Base-by-base conservation (phyloP, 2,329 filamentous ascomycete genomes). In the Phialemoniopsis sp. region DNA sequence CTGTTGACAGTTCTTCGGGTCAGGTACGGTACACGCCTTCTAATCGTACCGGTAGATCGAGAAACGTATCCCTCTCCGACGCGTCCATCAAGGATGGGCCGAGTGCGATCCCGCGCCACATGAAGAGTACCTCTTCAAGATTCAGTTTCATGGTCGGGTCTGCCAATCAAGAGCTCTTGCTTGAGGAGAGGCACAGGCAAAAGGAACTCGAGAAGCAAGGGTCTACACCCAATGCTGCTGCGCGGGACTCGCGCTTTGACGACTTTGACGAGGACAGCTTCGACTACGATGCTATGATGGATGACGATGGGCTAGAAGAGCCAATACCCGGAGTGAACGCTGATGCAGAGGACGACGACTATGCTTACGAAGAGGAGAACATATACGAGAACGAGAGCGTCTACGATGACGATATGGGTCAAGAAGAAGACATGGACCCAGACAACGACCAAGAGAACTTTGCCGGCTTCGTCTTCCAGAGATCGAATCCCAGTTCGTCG, bases 131-230 rank as follows among this genome's bases (percentile, higher is more conserved):
- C 10, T 87, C 86, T 0, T 89, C 85, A 0, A 72, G 87, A 13
- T 90, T 91, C 55, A 90, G 86, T 51, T 91, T 91, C 52, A 87
- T 89, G 70, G 76, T 82, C 13, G 83, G 82, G 5, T 78, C 78
- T 6, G 84, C 84, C 13, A 74, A 78, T 43, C 72, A 82, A 51
- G 80, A 84, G 58, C 84, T 81, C 57, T 57, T 85, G 29, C 64
- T 89, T 31, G 87, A 89, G 57, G 87, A 88, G 49, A 76, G 80
- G 35, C 85, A 89, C 56, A 71, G 82, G 13, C 76, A 85, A 47
- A 78, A 80, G 39, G 78, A 82, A 45, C 66, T 81, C 21, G 80
- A 83, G 42, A 82, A 76, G 51, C 70, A 77, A 44, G 66, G 64
- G 5, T 58, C 56, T 4, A 57, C 60, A 15, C 54, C 68, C 41